Conservation (phyloP, 1,284 basidiomycete species). For the Pholiota adiposa region DNA sequence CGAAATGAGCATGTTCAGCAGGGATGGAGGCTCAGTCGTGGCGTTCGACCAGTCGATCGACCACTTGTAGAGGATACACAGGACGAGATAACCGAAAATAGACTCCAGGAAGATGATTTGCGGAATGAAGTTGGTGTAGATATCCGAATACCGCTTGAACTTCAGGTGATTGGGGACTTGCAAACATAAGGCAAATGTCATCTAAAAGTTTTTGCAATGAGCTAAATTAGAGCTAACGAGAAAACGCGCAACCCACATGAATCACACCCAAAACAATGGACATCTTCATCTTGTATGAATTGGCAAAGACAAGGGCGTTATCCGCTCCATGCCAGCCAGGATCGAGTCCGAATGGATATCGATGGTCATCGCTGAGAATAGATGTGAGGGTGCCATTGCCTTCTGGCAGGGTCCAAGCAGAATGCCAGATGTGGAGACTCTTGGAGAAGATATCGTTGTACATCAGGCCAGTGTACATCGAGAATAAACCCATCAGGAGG, state of each 20-base stretch:
- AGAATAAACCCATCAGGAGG: conserved; percentile 95
- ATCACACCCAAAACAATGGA: conserved; percentile 96
- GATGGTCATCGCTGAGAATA: conserved; percentile 57
- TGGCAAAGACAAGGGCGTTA: conserved; percentile 93
- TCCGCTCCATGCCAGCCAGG: conserved; percentile 95
- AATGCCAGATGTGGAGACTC: conserved; percentile 86
- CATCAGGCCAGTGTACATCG: conserved; percentile 94
- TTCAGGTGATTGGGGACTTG: conserved; percentile 95
- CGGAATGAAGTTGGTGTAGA: conserved; percentile 95
- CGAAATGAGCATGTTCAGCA: conserved; percentile 94
- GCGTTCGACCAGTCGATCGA: conserved; percentile 87
- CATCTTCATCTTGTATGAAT: conserved; percentile 99
- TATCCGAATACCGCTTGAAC: conserved; percentile 86
- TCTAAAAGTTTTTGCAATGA: conserved; percentile 51
- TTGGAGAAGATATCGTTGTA: conserved; percentile 99
- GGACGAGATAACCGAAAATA: conserved; percentile 95
- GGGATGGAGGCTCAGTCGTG: conserved; percentile 78
- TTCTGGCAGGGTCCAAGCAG: conserved; percentile 87
- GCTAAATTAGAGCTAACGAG: conserved; percentile 20
- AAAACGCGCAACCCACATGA: conserved; percentile 67
- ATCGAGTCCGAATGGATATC: conserved; percentile 95
- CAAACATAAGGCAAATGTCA: conserved; percentile 97
- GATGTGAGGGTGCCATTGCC: conserved; percentile 54
- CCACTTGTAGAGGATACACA: conserved; percentile 99
- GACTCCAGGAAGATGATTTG: conserved; percentile 97